Conservation (phyloP, 257 asterid species). For the Osmanthus fragrans region DNA sequence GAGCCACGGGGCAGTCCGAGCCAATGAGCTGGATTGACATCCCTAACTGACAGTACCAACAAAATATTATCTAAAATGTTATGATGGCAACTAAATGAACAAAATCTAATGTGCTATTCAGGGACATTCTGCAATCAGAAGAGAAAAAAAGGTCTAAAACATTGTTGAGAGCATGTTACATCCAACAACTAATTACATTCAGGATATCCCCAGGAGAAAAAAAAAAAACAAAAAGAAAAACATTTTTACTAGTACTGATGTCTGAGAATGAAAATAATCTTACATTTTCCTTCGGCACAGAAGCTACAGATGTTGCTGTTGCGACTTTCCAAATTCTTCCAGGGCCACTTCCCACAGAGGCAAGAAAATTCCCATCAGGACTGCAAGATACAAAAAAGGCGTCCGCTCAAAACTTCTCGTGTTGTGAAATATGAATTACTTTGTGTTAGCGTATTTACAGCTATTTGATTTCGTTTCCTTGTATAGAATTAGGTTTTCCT, state of each 20-base stretch:
- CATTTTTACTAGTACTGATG: constrained; percentile 6
- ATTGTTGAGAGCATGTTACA: constrained; percentile 14
- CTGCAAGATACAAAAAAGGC: constrained; percentile 48
- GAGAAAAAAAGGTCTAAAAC: not conserved
- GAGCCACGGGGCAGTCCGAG: too few species aligned
- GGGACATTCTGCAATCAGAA: not conserved
- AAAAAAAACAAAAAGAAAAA: not conserved
- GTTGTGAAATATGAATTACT: not conserved
- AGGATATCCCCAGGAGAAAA: not conserved
- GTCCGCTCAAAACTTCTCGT: constrained; percentile 17
- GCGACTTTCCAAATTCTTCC: constrained; percentile 84
- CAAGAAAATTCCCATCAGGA: constrained; percentile 84
- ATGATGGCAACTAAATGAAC: not conserved
- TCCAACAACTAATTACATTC: constrained; percentile 8
- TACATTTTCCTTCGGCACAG: constrained; percentile 72
- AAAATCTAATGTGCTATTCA: constrained; percentile 5
- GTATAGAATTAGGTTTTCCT: too few species aligned
- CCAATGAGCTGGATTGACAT: too few species aligned
- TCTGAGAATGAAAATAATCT: constrained; percentile 16
- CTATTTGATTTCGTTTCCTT: too few species aligned
- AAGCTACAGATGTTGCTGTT: constrained; percentile 53
- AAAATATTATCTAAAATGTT: not conserved
- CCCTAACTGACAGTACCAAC: too few species aligned
- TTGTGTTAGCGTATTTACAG: too few species aligned
- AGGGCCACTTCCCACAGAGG: constrained; percentile 84